Evolutionary conservation across 2,329 filamentous ascomycete species (phyloP), one percentile per base, ranked within the genome.

Genomic region (Beauveria bassiana): DNA sequence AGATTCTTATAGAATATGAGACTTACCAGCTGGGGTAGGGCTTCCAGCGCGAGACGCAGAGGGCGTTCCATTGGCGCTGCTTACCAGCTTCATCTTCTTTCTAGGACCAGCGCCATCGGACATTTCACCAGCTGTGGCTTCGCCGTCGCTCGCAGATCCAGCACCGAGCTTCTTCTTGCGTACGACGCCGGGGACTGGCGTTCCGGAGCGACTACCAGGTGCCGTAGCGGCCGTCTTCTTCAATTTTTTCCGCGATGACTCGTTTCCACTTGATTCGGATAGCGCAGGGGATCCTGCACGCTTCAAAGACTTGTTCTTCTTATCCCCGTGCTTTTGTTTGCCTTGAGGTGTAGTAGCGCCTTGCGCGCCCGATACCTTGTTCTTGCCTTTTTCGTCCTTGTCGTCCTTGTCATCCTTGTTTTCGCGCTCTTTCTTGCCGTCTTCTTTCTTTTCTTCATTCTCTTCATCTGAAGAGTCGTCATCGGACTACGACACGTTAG

Each of bases 201-300:
- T 87, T 14, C 76, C 77, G 20, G 81, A 77, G 22, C 84, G 81
- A 63, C 84, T 86, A 59, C 77, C 77, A 2, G 78, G 72, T 16
- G 81, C 80, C 18, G 77, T 70, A 3, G 71, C 73, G 1, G 75
- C 74, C 64, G 85, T 82, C 71, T 88, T 89, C 77, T 88, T 90
- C 70, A 89, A 85, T 71, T 83, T 84, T 77, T 90, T 91, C 76
- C 95, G 88, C 26, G 87, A 85, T 0, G 90, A 93, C 72, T 98
- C 93, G 67, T 93, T 96, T 59, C 91, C 93, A 71, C 91, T 96
- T 10, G 91, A 91, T 71, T 98, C 93, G 2, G 92, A 97, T 38
- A 90, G 81, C 65, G 93, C 89, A 3, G 93, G 91, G 18, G 92
- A 96, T 20, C 92, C 91, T 38, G 90, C 83, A 34, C 93, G 87